A percentile compares a stretch with the other conserved stretches of the same genome.
Conservation (phyloP, 495 filamentous ascomycete species). For the Lasiosphaeriaceae sp. region DNA sequence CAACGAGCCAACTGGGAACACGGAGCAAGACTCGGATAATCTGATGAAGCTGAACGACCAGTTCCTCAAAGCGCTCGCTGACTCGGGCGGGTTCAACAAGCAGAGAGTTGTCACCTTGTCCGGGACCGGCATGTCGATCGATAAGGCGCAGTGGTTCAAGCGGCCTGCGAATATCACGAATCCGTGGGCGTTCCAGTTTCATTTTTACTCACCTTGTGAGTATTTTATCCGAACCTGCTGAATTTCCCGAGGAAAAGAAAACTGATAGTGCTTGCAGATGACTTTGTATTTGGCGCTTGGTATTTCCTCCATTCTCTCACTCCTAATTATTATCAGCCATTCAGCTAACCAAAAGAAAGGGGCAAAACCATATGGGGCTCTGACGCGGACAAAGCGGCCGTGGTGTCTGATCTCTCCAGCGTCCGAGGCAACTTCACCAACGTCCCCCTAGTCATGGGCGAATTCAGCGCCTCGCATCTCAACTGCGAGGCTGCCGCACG, state of each 20-base stretch:
- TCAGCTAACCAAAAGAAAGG: constrained; percentile 14
- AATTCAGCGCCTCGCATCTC: constrained; percentile 49
- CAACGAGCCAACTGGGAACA: constrained; percentile 56
- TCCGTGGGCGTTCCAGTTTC: constrained; percentile 60
- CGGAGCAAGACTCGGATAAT: constrained; percentile 44
- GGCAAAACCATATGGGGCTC: constrained; percentile 61
- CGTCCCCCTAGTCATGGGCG: constrained; percentile 56
- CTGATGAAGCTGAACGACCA: constrained; percentile 56
- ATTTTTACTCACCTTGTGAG: constrained; percentile 56
- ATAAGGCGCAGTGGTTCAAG: constrained; percentile 53
- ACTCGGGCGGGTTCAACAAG: constrained; percentile 54
- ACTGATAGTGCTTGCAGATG: too few species aligned
- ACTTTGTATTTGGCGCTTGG: constrained; percentile 50
- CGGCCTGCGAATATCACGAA: constrained; percentile 47
- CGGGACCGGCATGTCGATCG: constrained; percentile 47
- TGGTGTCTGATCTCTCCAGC: constrained; percentile 48
- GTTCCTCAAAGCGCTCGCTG: constrained; percentile 52
- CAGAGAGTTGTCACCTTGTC: constrained; percentile 56
- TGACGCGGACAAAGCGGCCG: constrained; percentile 45
- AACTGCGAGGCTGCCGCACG: constrained; percentile 52
- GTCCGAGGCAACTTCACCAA: constrained; percentile 52
- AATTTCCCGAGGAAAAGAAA: too few species aligned
- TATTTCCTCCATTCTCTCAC: not conserved
- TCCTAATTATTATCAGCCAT: not conserved
- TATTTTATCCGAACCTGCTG: not conserved